phyloP scores from a whole-genome alignment of 1,284 basidiomycete genomes.

The Xerocomus amazonicus region DNA sequence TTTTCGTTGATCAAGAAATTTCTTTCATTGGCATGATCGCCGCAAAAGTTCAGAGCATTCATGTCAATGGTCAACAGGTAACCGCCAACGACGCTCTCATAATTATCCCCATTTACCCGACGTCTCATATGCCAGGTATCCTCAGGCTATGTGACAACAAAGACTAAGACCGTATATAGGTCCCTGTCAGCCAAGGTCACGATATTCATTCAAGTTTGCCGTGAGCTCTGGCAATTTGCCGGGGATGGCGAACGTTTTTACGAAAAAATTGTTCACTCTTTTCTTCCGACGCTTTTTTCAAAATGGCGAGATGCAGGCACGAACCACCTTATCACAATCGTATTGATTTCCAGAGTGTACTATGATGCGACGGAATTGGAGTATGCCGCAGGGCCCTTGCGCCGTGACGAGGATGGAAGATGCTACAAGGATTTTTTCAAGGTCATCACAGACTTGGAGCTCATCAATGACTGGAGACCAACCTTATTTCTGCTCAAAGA shows the following conservation, averaged over 20 bases:
- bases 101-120: slow-evolving; percentile 6
- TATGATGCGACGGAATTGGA: slow-evolving; percentile 83
- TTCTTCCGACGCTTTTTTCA: slow-evolving; percentile 80
- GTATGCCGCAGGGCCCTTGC: slow-evolving; percentile 73
- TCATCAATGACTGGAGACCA: slow-evolving; percentile 82
- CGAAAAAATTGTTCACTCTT: slow-evolving; percentile 94
- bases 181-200: slow-evolving; percentile 89
- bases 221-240: slow-evolving; percentile 96
- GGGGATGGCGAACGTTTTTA: slow-evolving; percentile 95
- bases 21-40: slow-evolving; percentile 74
- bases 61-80: slow-evolving; percentile 62
- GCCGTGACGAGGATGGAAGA: slow-evolving; percentile 65
- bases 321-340: slow-evolving; percentile 92
- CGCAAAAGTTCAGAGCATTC: slow-evolving; percentile 78
- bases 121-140: slow-evolving; percentile 50
- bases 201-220: slow-evolving; percentile 94
- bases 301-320: slow-evolving; percentile 82
- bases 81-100: slow-evolving; percentile 14
- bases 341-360: slow-evolving; percentile 91
- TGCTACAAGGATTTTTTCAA: slow-evolving; percentile 98
- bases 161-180: slow-evolving; percentile 87
- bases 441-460: slow-evolving; percentile 91
- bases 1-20: slow-evolving; percentile 69
- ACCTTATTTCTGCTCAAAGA: slow-evolving; percentile 86
- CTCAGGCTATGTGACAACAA: slow-evolving; percentile 76